Base-by-base conservation (phyloP, 495 filamentous ascomycete genomes). In the Penicillium steckii region DNA sequence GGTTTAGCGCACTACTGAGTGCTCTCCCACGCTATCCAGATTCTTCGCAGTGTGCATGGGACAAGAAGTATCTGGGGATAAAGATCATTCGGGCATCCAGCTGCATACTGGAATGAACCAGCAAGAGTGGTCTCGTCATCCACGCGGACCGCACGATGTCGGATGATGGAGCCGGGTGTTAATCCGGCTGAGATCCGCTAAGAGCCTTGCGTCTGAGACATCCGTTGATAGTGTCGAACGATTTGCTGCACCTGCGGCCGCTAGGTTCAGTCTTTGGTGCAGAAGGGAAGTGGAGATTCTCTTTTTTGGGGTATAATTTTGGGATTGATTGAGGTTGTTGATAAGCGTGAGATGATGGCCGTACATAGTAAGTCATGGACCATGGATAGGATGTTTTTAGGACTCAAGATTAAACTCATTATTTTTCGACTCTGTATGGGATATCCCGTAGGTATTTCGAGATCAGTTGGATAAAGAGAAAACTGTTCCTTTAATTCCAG, bases 141-240 rank as follows among this genome's bases (percentile, higher is more conserved):
- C 46, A 53, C 50, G 50, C 42, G 48, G 37, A 49, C 35, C 44
- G 27, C 44, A 52, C 38, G 37, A 50, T 51, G 26, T 54, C 56
- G 56, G 56, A 53, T 50, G 27, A 21, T 42, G 22, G 10, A 44
- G 29, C 51, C 46, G 51, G 50, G 18, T 49, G 56, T 47, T 37
- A 53, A 50, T 47, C 37, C 48, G 48, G 51, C 48, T 55, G 38
- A 44, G 52, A 55, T 59, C 48, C 54, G 54, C 50, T 44, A 37
- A 13, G 46, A 38, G 50, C 56, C 51, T 59, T 51, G 52, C 56
- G 44, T 49, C 18, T 56, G 57, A 60, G 56, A 59, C 56, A 59
- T 43, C 30, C 52, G 30, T 26, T 19, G 46, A 55, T 52, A 52
- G 48, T 33, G 52, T 53, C 48, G 44, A 55, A 48, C 48, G 52